Evolutionary conservation across 2,329 filamentous ascomycete genomes (phyloP).

Genomic region (Colletotrichum coccodes): DNA sequence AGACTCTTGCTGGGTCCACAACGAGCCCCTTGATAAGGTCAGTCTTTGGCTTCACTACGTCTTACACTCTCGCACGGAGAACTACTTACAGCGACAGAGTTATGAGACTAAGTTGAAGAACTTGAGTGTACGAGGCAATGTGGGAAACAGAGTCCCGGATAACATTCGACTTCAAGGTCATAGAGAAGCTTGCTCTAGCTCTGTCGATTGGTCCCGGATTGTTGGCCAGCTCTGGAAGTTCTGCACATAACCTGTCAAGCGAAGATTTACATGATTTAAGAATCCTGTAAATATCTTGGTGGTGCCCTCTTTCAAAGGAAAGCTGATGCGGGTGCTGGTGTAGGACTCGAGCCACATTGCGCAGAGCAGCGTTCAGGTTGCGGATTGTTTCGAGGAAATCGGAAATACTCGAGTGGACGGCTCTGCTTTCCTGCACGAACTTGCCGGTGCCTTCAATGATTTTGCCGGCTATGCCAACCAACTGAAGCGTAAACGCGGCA

Average conservation of each 20-base stretch:
- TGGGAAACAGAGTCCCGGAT: constrained; percentile 36
- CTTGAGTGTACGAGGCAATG: constrained; percentile 38
- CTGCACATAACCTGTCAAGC: constrained; percentile 32
- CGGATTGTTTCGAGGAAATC: constrained; percentile 38
- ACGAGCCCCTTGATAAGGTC: constrained; percentile 26
- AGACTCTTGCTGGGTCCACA: constrained; percentile 37
- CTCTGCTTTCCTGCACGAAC: constrained; percentile 36
- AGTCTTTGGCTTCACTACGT: not conserved
- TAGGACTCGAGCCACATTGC: constrained; percentile 34
- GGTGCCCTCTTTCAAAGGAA: constrained; percentile 39
- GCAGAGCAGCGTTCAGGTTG: constrained; percentile 33
- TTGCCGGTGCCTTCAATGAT: constrained; percentile 35
- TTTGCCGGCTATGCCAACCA: constrained; percentile 34
- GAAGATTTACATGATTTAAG: constrained; percentile 37
- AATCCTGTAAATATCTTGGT: constrained; percentile 37
- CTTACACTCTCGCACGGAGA: too few species aligned
- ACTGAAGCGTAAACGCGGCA: constrained; percentile 32
- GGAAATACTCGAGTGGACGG: constrained; percentile 33
- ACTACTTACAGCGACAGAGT: constrained; percentile 38
- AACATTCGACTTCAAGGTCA: constrained; percentile 36
- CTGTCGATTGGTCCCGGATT: constrained; percentile 31
- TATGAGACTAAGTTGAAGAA: constrained; percentile 40
- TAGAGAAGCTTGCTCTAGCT: constrained; percentile 35
- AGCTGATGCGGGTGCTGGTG: constrained; percentile 32
- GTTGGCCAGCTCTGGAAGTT: constrained; percentile 37